Base-by-base conservation (phyloP, 202 grass and related monocot genomes). In the Digitaria exilis region DNA sequence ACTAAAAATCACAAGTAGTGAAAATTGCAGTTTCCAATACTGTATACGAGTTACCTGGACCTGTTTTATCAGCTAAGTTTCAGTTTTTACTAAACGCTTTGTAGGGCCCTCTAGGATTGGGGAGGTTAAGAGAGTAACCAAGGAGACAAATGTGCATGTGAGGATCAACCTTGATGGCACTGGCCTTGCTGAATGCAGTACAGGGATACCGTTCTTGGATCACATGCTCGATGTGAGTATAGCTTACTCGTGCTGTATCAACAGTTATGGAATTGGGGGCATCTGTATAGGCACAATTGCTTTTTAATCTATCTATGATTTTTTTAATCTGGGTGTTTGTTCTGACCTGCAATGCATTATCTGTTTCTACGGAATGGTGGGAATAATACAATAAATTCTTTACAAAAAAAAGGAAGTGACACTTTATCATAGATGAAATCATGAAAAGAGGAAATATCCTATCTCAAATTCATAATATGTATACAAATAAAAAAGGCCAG, bases 131-230 rank as follows among this genome's bases (percentile, higher is more conserved):
- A 84, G 96, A 58, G 86, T 90, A 16, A 99, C 93, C 16, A 99
- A 94, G 75, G 96, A 98, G 71, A 94, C 96, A 3, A 83, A 92
- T 87, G 96, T 96, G 71, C 84, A 90, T 79, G 93, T 92, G 19
- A 98, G 92, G 80, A 94, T 98, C 31, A 89, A 96, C 81, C 84
- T 98, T 69, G 93, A 98, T 73, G 93, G 96, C 69, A 90, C 96
- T 60, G 93, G 96, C 18, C 79, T 90, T 58, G 85, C 93, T 0
- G 48, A 91, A 5, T 93, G 87, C 61, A 90, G 43, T 74, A 98
- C 96, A 35, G 93, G 93, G 72, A 95, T 98, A 82, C 89, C 91
- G 5, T 98, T 98, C 85, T 41, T 96, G 81, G 96, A 98, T 85
- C 96, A 94, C 68, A 94, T 98, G 96, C 83, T 98, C 25, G 96